Evolutionary conservation across 495 filamentous ascomycete genomes (phyloP), one percentile per base, ranked within the genome.

Genomic region (Penicillium lagena): DNA sequence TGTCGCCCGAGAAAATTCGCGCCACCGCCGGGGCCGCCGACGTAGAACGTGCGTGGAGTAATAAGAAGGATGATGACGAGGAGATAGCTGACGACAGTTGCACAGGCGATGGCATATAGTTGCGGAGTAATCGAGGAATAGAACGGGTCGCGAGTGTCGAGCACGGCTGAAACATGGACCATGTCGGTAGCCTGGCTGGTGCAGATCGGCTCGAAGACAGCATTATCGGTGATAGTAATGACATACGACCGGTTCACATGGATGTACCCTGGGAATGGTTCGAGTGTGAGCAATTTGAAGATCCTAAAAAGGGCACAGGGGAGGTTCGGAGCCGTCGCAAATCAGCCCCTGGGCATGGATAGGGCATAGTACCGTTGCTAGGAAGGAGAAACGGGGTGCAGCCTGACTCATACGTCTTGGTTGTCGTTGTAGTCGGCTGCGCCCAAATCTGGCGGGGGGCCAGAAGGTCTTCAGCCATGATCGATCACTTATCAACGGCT

Each of bases 31-130:
- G 73, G 67, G 11, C 86, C 85, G n/a, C 87, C 87, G 31, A 89
- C 78, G 43, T 90, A 83, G 63, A 90, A 95, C 4, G 89, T 95
- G 41, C 87, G 82, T 34, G 84, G 93, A 4, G 89, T 94, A 45
- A 96, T 91, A 43, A 96, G 74, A 12, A 98, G 85, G 71, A 97
- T 91, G 34, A 96, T 89, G 37, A 98, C 84, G 29, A 98, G 78
- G 56, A 95, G 83, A 63, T 95, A 98, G 37, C 89, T 89, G 29
- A 96, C 82, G 15, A 96, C 86, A 0, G 93, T 96, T 13, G 86
- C 85, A 22, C 88, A 87, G 41, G 88, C 89, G 44, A 96, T 87
- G 27, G 87, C 90, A 55, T 96, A 98, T 39, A 87, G 81, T 63
- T 93, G 88, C 2, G 94, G 90, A 17, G 88, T 85, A 11, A 87